Evolutionary conservation across 2,329 filamentous ascomycete species (phyloP), one percentile per base, ranked within the genome.

Genomic region (Acephala macrosclerotiorum): DNA sequence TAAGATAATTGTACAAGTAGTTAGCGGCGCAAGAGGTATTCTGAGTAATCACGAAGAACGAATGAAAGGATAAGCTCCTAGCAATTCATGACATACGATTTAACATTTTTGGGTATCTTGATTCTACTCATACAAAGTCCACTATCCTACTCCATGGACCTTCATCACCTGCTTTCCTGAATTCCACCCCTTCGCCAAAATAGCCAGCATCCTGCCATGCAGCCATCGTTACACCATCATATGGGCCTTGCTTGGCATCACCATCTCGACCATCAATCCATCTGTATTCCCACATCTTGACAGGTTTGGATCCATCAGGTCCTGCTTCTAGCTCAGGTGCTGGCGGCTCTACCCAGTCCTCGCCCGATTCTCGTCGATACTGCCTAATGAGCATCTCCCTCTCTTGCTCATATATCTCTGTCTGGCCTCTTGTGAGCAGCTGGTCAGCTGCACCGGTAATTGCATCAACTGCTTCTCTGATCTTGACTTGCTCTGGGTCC

Each of bases 201-300:
- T 98, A 98, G 2, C 96, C 96, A 26, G 93, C 93, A 68, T 92
- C 89, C 71, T 91, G 89, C 96, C 96, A 99, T 2, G 92, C 91
- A 73, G 89, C 87, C 96, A 99, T 98, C 42, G 91, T 95, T 5
- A 84, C 78, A 8, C 85, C 87, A 75, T 97, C 93, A 77, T 94
- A 99, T 0, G 96, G 95, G 0, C 96, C 96, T 78, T 99, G 93
- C 65, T 87, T 86, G 57, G 87, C 85, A 12, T 87, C 92, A 33
- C 88, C 91, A 75, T 97, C 95, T 47, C 94, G 85, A 20, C 92
- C 93, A 77, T 97, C 94, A 45, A 89, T 90, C 96, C 96, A 99
- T 65, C 93, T 87, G 77, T 93, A 99, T 78, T 98, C 92, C 94
- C 95, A 99, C 83, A 87, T 86, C 40, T 80, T 79, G 1, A 73